Evolutionary conservation across 805 yeast species (phyloP), one percentile per base, ranked within the genome.

Genomic region (Kurtzmaniella cleridarum): DNA sequence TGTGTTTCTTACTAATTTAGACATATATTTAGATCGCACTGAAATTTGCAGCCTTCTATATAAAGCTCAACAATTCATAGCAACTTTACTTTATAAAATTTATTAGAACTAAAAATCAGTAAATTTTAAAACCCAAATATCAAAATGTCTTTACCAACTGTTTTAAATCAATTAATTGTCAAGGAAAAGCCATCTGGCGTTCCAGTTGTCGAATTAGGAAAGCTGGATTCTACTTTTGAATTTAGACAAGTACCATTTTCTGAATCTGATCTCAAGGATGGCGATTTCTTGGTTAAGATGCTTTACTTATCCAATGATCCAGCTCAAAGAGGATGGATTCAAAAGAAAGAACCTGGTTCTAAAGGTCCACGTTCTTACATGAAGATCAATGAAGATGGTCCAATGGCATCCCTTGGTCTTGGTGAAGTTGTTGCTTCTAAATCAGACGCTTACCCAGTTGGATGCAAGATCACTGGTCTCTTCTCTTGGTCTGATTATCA

Each of bases 291-390:
- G 30, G 53, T 60, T 36, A 60, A 59, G 46, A 39, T 43, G 32
- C 35, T 61, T 41, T 51, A 50, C 39, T 46, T 62, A 32, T 62
- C 67, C 38, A 62, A 64, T 46, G 69, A 64, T 44, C 66, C 69
- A 15, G 47, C 59, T 12, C 66, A 61, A 45, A 54, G 68, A 50
- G 49, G 48, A n/a, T 61, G 65, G 66, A 63, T 64, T 34, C 56
- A 57, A 33, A 60, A 60, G 36, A 56, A 54, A 26, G 47, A 51
- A 24, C 43, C 46, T 30, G 16, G n/a, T 7, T 8, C n/a, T 3
- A 15, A 12, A 7, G 42, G 52, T 6, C 49, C 41, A 17, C 48
- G 57, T 39, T 44, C 50, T 36, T 57, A 58, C 43, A 47, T 46
- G 3, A 60, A 61, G 4, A 35, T 59, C 11, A 32, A 42, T 31